Evolutionary conservation across 2,329 filamentous ascomycete species (phyloP), one percentile per base, ranked within the genome.

Genomic region (Talaromyces piceae): DNA sequence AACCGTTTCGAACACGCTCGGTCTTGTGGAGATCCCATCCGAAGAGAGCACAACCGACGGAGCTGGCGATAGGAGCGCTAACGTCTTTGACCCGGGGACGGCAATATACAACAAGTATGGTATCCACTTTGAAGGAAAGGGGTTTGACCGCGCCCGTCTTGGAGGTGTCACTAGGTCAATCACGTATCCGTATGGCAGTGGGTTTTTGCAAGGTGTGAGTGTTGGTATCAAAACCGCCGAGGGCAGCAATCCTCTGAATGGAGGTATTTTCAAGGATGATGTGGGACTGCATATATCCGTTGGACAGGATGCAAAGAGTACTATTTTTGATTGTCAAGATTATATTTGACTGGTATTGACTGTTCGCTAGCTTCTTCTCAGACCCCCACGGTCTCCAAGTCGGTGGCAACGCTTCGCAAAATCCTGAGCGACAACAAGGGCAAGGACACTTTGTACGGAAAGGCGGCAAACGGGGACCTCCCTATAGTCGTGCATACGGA

Each of bases 1-100:
- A 3, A 80, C 78, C 1, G 79, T 85, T 26, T 82, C 78, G 1
- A 78, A 80, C 3, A 70, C 70, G 1, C 67, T 87, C 0, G 84
- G 84, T 0, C 73, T 87, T 5, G 78, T 78, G 55, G 82, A 80
- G 49, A 86, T 87, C 49, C 76, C 79, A 52, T 73, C 73, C 4
- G 84, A 86, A 47, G 54, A 58, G 1, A 63, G 61, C 20, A 79
- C 78, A 0, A 66, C 71, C 55, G 61, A 68, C 6, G 67, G 69
- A 43, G 79, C 76, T 0, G 77, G 80, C 55, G 80, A 81, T 0
- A 63, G 71, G 0, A 61, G 69, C 5, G 84, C 85, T 58, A 80
- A 77, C 43, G 75, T 81, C 9, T 45, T 58, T 11, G 53, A 56
- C 39, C 41, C 49, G 1, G 51, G 56, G 12, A 57, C 47, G n/a